Base-by-base conservation (phyloP, 108 stramenopile species). In the Epithemia pelagica region DNA sequence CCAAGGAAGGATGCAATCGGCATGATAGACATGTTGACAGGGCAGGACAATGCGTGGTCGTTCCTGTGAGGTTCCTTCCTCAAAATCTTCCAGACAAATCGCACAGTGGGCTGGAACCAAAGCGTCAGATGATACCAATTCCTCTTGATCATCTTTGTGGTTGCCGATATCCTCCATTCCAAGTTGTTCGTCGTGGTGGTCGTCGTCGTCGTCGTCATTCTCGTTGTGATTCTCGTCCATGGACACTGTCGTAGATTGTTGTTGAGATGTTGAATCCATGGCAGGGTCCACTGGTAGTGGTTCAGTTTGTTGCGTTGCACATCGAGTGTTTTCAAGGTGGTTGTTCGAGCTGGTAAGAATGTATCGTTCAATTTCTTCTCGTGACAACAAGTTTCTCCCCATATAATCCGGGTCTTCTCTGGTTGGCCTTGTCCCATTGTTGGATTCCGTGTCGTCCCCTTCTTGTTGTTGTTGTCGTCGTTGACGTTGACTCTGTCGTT, bases 1-100 rank as follows among this genome's bases (percentile, higher is more conserved):
- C 96, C 96, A 97, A 0, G 88, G 91, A 23, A 95, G 76, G 28
- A 97, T 82, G 72, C 96, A 97, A n/a, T 90, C 83, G 31, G 72
- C 73, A 71, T 97, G 96, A 74, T 91, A 97, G 30, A 71, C 55
- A 72, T 97, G 96, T 2, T 73, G 67, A 69, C 96, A 97, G 0
- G 94, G 92, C 51, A 97, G 61, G 20, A 10, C 10, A 15, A 46
- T 10, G 37, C 15, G 37, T 5, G 5, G 5, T 46, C 37, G 37
- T 10, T 46, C 37, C 15, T 10, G 37, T 10, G 10, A 10, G 15
- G 10, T 46, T 5, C 37, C 37, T 46, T 46, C 37, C 10, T 46
- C 37, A 5, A 46, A 46, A 46, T 46, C 37, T 46, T 46, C 37
- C 37, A 46, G 15, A 46, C 37, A 46, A 46, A 46, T 46, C 10